These are phyloP conservation scores for Silene latifolia DNA, from an alignment of 148 eudicot species.

Conservation along the genomic window DNA sequence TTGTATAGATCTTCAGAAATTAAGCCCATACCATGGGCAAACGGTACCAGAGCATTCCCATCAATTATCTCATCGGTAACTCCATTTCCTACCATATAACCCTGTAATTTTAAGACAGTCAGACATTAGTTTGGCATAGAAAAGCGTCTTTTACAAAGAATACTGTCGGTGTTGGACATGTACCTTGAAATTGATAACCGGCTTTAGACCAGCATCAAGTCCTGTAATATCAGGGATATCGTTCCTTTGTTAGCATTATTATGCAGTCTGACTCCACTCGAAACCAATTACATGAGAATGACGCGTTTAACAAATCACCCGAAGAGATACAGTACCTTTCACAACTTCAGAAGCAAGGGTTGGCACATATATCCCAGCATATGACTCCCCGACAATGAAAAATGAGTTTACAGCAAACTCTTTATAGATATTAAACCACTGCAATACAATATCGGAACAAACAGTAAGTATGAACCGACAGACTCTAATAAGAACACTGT, in stretches of 20 bases:
- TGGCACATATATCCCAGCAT: constrained; percentile 95
- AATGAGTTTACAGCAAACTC: constrained; percentile 75
- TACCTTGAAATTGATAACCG: constrained; percentile 80
- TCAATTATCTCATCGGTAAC: constrained; percentile 71
- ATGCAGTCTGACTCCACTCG: too few species aligned
- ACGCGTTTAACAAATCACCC: background rate
- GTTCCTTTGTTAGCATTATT: background rate
- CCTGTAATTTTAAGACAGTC: constrained; percentile 40
- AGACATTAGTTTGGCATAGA: background rate
- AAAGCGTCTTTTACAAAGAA: background rate
- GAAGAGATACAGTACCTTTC: constrained; percentile 56
- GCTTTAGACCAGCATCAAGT: constrained; percentile 69
- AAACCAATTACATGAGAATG: too few species aligned
- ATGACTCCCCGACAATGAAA: constrained; percentile 85
- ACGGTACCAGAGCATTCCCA: constrained; percentile 93
- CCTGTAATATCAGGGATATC: constrained; percentile 36
- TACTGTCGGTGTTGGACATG: background rate
- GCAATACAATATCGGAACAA: constrained; percentile 18
- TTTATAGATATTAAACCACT: constrained; percentile 86
- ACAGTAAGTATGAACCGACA: background rate
- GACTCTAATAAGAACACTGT: background rate
- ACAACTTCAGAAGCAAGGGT: constrained; percentile 81
- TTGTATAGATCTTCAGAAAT: constrained; percentile 67
- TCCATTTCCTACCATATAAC: constrained; percentile 97
- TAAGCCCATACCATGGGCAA: constrained; percentile 93